phyloP scores from a whole-genome alignment of 2,329 filamentous ascomycete species.

The Exserohilum turcica region DNA sequence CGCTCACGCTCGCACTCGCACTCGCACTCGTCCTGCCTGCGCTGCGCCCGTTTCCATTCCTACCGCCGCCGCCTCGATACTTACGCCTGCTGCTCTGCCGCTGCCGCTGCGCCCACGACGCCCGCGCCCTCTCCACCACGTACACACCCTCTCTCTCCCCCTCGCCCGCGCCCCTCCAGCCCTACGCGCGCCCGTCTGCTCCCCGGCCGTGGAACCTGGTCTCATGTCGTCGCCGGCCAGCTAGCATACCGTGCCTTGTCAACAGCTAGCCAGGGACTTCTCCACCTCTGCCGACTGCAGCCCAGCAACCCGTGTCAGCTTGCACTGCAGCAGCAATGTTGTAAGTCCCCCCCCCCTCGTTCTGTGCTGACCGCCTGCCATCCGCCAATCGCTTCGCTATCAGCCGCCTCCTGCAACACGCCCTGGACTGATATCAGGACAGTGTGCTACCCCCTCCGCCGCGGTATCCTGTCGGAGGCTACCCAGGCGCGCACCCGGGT shows the following conservation, averaged over 20 bases:
- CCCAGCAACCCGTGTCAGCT: slow-evolving; percentile 23
- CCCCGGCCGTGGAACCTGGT: not conserved
- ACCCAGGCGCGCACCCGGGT: slow-evolving; percentile 73
- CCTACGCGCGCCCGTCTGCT: slow-evolving; percentile 1
- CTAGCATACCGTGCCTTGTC: slow-evolving; percentile 18
- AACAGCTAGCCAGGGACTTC: slow-evolving; percentile 14
- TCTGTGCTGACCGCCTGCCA: slow-evolving; percentile 16
- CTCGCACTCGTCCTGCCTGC: slow-evolving; percentile 1
- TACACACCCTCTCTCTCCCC: slow-evolving; percentile 1
- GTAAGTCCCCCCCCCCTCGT: slow-evolving; percentile 34
- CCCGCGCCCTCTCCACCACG: not conserved
- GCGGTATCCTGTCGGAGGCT: slow-evolving; percentile 77
- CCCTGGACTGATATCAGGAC: slow-evolving; percentile 33
- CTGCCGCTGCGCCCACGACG: slow-evolving; percentile 2
- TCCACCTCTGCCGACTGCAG: slow-evolving; percentile 19
- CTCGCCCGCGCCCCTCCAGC: slow-evolving; percentile 1
- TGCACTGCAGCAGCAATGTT: slow-evolving; percentile 43
- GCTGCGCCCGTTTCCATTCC: not conserved
- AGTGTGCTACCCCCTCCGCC: slow-evolving; percentile 79
- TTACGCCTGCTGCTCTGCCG: not conserved
- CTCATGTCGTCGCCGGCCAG: slow-evolving; percentile 14
- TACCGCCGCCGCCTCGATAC: not conserved
- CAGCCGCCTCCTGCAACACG: slow-evolving; percentile 22
- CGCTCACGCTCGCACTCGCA: too few relatives aligned
- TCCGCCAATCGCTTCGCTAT: slow-evolving; percentile 34